Evolutionary conservation across 2,329 filamentous ascomycete genomes (phyloP), one percentile per base, ranked within the genome.

Genomic region (Plenodomus lindquistii): DNA sequence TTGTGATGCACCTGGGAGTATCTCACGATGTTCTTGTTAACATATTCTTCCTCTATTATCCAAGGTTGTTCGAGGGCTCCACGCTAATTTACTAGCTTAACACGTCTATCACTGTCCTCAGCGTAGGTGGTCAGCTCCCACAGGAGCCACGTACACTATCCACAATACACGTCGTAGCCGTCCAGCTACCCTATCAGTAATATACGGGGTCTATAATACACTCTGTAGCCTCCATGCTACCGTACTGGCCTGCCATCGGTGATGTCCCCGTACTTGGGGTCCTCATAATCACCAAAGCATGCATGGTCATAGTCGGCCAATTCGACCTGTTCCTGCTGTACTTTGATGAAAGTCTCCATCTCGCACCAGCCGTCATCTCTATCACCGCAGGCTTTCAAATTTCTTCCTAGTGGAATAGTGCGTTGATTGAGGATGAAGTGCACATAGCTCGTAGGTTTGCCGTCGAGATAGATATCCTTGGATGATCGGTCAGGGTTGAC

Each of bases 331-430:
- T 73, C 74, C 50, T 83, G 77, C 72, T 87, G 84, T 4, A 85
- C 75, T 51, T 81, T 69, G 37, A 91, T 62, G 61, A 91, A 91
- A 0, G 85, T 85, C 2, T 79, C 78, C 40, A 91, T 68, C 65
- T 91, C 87, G 65, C 88, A 91, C 87, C 88, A 91, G 0, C 88
- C 88, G 67, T 91, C 88, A 37, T 85, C 80, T 4, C 88, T 74
- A 10, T 78, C 65, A 1, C 82, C 86, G 59, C 88, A 91, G 49
- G 84, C 81, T 1, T 80, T 71, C 52, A 89, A 85, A 62, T 85
- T 89, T 50, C 70, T 70, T 6, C 87, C 85, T 0, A 91, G 74
- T 1, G 88, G 88, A 1, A 91, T 62, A 0, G 87, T 91, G 22
- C 88, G 78, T 72, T 90, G 87, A 67, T 90, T 90, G 37, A 90